Evolutionary conservation across 495 filamentous ascomycete genomes (phyloP), one percentile per base, ranked within the genome.

Genomic region (Sabuloglossum arenarium): DNA sequence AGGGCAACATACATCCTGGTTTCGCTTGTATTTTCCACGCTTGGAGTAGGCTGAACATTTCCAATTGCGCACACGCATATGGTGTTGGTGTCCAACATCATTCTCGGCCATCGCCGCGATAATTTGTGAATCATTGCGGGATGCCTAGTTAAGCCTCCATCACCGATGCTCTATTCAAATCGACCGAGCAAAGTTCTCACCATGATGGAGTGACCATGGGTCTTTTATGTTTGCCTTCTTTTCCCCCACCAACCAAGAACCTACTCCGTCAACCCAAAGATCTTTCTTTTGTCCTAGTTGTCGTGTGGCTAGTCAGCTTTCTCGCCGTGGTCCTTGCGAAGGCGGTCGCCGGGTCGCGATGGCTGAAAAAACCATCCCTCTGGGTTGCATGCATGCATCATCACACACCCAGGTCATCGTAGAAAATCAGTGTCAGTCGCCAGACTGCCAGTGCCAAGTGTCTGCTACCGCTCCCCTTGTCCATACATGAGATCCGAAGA

Each of bases 311-410:
- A 28, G 45, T n/a, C 45, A n/a, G 45, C 45, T 6, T 8, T 14
- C 12, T 24, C 45, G 3, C 45, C 23, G 2, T 24, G 5, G 21
- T 14, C 6, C 5, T 24, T 6, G 21, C 45, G 14, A 14, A 49
- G 23, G 28, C 51, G 51, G 51, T 23, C 27, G 28, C 51, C 25
- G 32, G 51, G 51, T 31, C 27, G 19, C 3, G 51, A 54, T 54
- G 51, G 51, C 51, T 54, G 51, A 54, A 14, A 32, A 54, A 32
- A 39, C 51, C 51, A 54, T 10, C n/a, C 51, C 51, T 27, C 28
- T 49, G 45, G 45, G 45, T 49, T 49, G 21, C 25, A n/a, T 49
- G 45, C 45, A 49, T 49, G 45, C 45, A 49, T 49, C 45, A 49
- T 49, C 45, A 6, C 25, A 6, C 25, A 49, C 45, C 42, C 45